phyloP scores from a whole-genome alignment of 768 basidiomycete genomes.

The Imleria badia region DNA sequence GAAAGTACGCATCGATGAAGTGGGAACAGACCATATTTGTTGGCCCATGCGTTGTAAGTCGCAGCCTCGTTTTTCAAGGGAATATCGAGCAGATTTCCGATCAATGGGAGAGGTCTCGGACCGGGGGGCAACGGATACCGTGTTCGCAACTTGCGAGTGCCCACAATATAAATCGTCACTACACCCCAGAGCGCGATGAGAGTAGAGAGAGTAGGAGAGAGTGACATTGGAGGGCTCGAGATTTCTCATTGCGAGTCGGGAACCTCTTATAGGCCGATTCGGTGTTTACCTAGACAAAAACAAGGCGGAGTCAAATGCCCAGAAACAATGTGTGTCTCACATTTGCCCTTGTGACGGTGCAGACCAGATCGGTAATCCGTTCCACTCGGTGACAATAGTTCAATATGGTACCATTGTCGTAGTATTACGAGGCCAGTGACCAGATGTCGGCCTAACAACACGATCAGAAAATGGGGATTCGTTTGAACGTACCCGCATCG shows the following conservation, averaged over 20 bases:
- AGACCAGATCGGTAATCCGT: neutral
- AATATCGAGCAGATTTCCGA: constrained; percentile 54
- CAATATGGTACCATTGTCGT: neutral
- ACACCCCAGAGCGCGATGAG: constrained; percentile 24
- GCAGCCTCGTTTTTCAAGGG: constrained; percentile 38
- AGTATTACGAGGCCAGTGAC: too few species aligned
- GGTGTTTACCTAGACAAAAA: constrained; percentile 17
- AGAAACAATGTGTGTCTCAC: constrained; percentile 12
- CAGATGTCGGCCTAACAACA: too few species aligned
- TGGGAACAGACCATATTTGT: constrained; percentile 33
- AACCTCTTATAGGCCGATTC: constrained; percentile 16
- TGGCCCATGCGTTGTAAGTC: constrained; percentile 44
- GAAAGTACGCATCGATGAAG: neutral
- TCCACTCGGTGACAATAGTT: constrained; percentile 6
- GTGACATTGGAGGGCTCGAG: constrained; percentile 11
- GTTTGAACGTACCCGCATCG: too few species aligned
- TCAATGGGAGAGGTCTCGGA: constrained; percentile 49
- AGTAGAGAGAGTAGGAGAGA: constrained; percentile 11
- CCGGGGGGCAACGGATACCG: constrained; percentile 51
- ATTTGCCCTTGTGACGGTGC: constrained; percentile 9
- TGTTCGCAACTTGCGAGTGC: constrained; percentile 10
- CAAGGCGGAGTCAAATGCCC: neutral
- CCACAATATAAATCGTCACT: constrained; percentile 18
- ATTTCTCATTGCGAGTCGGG: constrained; percentile 1
- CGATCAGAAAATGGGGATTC: too few species aligned